phyloP scores from a whole-genome alignment of 129 eudicot species.

The Chrysanthemum makinoi region DNA sequence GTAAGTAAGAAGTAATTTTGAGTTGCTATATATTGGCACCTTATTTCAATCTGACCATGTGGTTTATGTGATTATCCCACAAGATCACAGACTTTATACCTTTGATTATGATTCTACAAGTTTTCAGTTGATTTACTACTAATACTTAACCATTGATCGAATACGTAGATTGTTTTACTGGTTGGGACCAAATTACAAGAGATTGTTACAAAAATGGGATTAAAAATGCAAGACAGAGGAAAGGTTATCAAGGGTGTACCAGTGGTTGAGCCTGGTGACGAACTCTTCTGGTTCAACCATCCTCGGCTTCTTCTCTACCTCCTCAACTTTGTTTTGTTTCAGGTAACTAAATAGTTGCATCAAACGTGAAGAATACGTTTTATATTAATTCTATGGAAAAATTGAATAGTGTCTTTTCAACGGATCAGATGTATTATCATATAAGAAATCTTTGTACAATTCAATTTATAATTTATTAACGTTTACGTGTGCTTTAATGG shows the following conservation, averaged over 20 bases:
- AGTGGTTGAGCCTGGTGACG: constrained; percentile 54
- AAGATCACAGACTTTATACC: too few species aligned
- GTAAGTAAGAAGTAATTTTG: constrained; percentile 39
- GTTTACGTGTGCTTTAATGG: not conserved
- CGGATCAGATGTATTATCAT: too few species aligned
- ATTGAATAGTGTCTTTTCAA: too few species aligned
- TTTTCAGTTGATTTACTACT: too few species aligned
- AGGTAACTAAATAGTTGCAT: constrained; percentile 27
- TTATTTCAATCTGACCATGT: too few species aligned
- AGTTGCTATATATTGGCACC: not conserved
- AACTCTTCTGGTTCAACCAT: constrained; percentile 72
- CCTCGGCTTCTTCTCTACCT: constrained; percentile 59
- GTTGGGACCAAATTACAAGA: constrained; percentile 76
- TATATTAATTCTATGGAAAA: too few species aligned
- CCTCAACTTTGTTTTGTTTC: constrained; percentile 63
- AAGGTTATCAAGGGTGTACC: constrained; percentile 55
- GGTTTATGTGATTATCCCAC: too few species aligned
- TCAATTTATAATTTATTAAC: not conserved
- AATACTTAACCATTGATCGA: not conserved
- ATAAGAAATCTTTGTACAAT: too few species aligned
- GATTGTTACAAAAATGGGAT: constrained; percentile 67
- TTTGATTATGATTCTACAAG: too few species aligned
- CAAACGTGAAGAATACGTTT: too few species aligned
- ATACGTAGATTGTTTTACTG: constrained; percentile 48
- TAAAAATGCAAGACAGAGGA: constrained; percentile 49